phyloP scores from a whole-genome alignment of 331 rosid genomes.

The Phaseolus coccineus region DNA sequence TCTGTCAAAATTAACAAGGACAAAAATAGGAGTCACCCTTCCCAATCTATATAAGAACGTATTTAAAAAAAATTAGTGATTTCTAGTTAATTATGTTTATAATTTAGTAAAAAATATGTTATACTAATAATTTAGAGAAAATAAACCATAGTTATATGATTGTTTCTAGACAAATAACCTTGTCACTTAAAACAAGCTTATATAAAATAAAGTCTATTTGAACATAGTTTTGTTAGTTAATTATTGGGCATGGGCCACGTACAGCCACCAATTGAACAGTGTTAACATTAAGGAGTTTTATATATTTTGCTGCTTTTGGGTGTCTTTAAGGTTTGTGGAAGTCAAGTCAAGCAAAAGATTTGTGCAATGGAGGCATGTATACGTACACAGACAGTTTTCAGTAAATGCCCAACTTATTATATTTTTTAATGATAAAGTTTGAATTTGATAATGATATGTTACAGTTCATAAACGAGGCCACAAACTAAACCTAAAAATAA shows the following conservation, averaged over 20 bases:
- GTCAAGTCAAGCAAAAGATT: conserved; percentile 55
- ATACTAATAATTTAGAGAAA: too few relatives aligned
- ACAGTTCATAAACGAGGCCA: not conserved
- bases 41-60: too few relatives aligned
- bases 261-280: conserved; percentile 54
- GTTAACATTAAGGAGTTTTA: not conserved
- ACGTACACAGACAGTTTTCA: conserved; percentile 2
- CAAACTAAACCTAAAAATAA: not conserved
- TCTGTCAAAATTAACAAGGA: too few relatives aligned
- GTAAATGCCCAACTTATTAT: not conserved
- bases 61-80: too few relatives aligned
- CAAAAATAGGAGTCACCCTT: too few relatives aligned
- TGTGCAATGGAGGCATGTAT: conserved; percentile 9
- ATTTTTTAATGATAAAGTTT: not conserved
- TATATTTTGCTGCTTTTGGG: not conserved
- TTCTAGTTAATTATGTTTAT: too few relatives aligned
- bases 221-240: not conserved
- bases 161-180: too few relatives aligned
- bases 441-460: conserved; percentile 1
- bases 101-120: too few relatives aligned
- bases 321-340: conserved; percentile 41
- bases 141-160: too few relatives aligned
- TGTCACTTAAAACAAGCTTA: too few relatives aligned
- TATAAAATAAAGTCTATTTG: not conserved
- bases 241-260: conserved; percentile 38